Evolutionary conservation across 495 filamentous ascomycete species (phyloP).

Genomic region (Aspergillus funiculosus): DNA sequence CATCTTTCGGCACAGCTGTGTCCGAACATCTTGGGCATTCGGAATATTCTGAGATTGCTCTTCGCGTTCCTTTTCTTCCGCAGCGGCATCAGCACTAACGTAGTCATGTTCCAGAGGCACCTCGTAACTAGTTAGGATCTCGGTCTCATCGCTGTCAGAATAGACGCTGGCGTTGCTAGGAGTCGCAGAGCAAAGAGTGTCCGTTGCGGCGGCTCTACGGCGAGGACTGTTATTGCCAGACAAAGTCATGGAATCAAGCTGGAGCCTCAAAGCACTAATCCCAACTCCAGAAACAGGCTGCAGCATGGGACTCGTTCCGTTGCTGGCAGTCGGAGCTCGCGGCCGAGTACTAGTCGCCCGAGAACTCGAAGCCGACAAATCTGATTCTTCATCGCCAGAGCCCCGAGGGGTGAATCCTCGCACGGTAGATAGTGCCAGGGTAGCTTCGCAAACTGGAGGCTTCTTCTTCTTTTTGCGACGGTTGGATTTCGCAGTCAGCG

Average conservation of each 20-base stretch:
- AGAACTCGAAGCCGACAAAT: slow-evolving; percentile 53
- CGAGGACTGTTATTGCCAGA: slow-evolving; percentile 37
- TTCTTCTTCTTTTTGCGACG: slow-evolving; percentile 49
- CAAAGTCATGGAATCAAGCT: slow-evolving; percentile 63
- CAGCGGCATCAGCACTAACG: slow-evolving; percentile 61
- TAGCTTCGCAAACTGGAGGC: slow-evolving; percentile 32
- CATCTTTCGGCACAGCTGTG: slow-evolving; percentile 69
- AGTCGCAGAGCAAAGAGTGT: slow-evolving; percentile 38
- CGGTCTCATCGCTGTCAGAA: slow-evolving; percentile 53
- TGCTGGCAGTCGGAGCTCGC: slow-evolving; percentile 18
- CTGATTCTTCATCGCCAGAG: slow-evolving; percentile 81
- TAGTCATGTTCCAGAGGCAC: slow-evolving; percentile 85
- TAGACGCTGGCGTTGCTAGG: slow-evolving; percentile 51
- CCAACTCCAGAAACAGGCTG: slow-evolving; percentile 58
- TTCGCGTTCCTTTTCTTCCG: slow-evolving; percentile 27
- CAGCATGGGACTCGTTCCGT: slow-evolving; percentile 48
- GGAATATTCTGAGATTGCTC: slow-evolving; percentile 16
- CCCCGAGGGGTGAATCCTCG: slow-evolving; percentile 82
- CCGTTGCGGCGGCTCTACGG: slow-evolving; percentile 17
- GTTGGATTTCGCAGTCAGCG: slow-evolving; percentile 31
- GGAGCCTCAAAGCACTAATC: slow-evolving; percentile 71
- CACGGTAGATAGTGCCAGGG: slow-evolving; percentile 64
- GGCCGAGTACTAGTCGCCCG: slow-evolving; percentile 34
- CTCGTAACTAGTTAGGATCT: slow-evolving; percentile 73
- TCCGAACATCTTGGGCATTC: slow-evolving; percentile 28